Conservation (phyloP, 495 filamentous ascomycete genomes). For the Glarea lozoyensis region DNA sequence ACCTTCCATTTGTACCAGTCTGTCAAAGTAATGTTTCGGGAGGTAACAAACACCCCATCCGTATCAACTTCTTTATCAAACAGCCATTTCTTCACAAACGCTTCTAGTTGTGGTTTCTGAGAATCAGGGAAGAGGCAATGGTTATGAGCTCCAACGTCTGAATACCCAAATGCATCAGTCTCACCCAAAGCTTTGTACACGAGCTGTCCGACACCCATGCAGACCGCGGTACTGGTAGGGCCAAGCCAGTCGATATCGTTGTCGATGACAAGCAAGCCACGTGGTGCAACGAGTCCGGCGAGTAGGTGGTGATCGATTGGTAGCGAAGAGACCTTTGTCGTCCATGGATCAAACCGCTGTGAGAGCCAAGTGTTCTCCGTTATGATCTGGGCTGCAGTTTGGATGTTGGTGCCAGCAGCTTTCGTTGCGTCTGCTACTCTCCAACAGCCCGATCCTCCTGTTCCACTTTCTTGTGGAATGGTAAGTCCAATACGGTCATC, state of each 20-base stretch:
- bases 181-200: conserved; percentile 25
- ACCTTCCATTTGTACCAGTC: too few species aligned
- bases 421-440: conserved; percentile 30
- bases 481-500: conserved; percentile 34
- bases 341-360: conserved; percentile 24
- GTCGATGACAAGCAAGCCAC: conserved; percentile 32
- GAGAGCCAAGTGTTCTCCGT: conserved; percentile 40
- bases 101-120: conserved; percentile 28
- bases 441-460: conserved; percentile 36
- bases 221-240: conserved; percentile 30
- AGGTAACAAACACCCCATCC: too few species aligned
- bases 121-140: conserved; percentile 28
- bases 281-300: conserved; percentile 28
- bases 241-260: conserved; percentile 38
- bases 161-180: conserved; percentile 25
- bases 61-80: conserved; percentile 20
- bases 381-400: conserved; percentile 36
- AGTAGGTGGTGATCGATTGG: conserved; percentile 35
- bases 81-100: conserved; percentile 32
- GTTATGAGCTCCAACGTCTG: conserved; percentile 23
- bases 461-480: conserved; percentile 41
- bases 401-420: conserved; percentile 29
- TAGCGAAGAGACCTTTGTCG: conserved; percentile 17
- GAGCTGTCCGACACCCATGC: conserved; percentile 25
- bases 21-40: too few species aligned